Evolutionary conservation across 345 rosid genomes (phyloP), one percentile per base, ranked within the genome.

Genomic region (Physaria fendleri): DNA sequence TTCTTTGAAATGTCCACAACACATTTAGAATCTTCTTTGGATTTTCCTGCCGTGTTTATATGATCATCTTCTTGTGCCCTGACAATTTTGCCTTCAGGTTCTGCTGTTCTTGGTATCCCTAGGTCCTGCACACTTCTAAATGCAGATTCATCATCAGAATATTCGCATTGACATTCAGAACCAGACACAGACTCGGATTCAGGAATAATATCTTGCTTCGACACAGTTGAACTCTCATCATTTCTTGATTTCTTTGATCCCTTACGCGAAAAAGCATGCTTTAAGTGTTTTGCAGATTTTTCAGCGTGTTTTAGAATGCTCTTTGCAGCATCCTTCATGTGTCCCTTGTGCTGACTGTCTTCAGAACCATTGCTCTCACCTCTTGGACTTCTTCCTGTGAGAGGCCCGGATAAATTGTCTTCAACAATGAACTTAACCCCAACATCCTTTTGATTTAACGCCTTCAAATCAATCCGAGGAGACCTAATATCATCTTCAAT

Each of bases 221-320:
- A 42, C 30, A 44, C 58, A 0, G 27, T 44, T 23, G 75, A 46
- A 11, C 45, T 28, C 52, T 73, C 40, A 1, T 27, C 76, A 17
- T 24, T 76, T 25, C 5, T 64, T 13, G 66, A 56, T 43, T 53
- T 77, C 65, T 62, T 76, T 18, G 96, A 85, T 21, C 86, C 87
- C 79, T 80, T 93, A 27, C 73, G 79, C 4, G 96, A 85, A 58
- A 93, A 70, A 0, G 25, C 84, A 33, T 85, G 80, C 72, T 80
- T 92, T 25, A 88, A 3, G 32, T 53, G 45, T 35, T 73, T 78
- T 41, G 87, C 87, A 64, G 80, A 80, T 25, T 79, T 82, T 60
- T 45, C 86, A 32, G 95, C 88, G 7, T 79, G 83, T 69, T 77
- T 88, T n/a, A 82, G 20, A 32, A 89, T 30, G 46, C 77, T 72